Evolutionary conservation across 805 yeast species (phyloP).

Genomic region (Candida maltosa): DNA sequence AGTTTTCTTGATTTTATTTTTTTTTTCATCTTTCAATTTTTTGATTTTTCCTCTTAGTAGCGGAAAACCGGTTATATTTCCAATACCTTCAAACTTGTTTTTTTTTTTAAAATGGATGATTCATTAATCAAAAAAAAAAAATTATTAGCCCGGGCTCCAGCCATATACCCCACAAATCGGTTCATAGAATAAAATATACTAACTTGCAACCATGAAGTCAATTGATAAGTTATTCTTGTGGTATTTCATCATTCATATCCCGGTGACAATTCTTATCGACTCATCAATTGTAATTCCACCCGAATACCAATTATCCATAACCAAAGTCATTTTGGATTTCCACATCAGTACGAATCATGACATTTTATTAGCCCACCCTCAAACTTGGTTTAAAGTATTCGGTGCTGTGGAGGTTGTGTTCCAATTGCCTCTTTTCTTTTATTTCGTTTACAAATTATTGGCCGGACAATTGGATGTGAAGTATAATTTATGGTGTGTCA

Average conservation of each 20-base stretch:
- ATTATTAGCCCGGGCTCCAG: no score
- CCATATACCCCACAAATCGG: no score
- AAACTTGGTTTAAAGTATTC: constrained; percentile 71
- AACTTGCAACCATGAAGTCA: constrained; percentile 5
- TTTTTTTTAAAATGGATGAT: no score
- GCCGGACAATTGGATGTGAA: constrained; percentile 5
- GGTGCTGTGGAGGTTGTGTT: constrained; percentile 69
- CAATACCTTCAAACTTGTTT: no score
- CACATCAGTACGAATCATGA: constrained; percentile 71
- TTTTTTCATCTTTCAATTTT: no score
- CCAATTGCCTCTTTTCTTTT: constrained; percentile 77
- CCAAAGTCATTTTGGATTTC: constrained; percentile 47
- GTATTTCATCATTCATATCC: constrained; percentile 64
- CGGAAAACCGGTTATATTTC: no score
- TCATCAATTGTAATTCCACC: constrained; percentile 66
- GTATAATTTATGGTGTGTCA: constrained; percentile 35
- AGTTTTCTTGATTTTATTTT: no score
- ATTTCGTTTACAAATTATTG: constrained; percentile 29
- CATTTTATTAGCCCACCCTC: constrained; percentile 55
- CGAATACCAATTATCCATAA: constrained; percentile 44
- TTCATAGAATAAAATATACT: no score
- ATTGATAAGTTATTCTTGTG: constrained; percentile 45
- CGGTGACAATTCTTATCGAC: constrained; percentile 75
- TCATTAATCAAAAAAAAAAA: no score
- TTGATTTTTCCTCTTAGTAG: no score